These are phyloP conservation scores for Debaryomycetaceae sp. DNA, from an alignment of 1,139 yeast genomes.

Conservation along the genomic window DNA sequence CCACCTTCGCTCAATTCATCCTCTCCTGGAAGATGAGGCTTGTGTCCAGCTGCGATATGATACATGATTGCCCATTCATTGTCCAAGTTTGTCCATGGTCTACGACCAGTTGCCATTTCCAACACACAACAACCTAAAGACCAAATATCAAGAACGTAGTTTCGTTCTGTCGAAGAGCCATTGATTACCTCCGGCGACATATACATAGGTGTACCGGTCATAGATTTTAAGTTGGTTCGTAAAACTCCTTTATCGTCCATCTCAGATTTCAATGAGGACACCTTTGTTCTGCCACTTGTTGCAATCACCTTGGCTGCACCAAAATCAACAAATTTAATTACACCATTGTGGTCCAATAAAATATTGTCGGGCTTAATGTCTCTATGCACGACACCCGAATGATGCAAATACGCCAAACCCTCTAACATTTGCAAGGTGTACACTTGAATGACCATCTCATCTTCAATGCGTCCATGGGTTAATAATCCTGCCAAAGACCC, in stretches of 20 bases:
- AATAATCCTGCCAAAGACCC: constrained; percentile 85
- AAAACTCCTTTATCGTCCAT: constrained; percentile 11
- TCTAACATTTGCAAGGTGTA: constrained; percentile 91
- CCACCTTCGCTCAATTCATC: constrained; percentile 81
- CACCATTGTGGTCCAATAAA: constrained; percentile 85
- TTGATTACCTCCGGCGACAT: constrained; percentile 98
- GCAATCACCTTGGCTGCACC: constrained; percentile 98
- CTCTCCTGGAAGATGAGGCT: constrained; percentile 76
- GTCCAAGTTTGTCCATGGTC: constrained; percentile 90
- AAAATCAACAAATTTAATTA: constrained; percentile 91
- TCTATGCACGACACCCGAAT: constrained; percentile 93
- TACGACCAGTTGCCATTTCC: constrained; percentile 79
- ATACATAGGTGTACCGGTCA: constrained; percentile 98
- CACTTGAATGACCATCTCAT: constrained; percentile 87
- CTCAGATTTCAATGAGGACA: constrained; percentile 8
- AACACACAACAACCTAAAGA: constrained; percentile 78
- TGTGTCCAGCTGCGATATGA: constrained; percentile 93
- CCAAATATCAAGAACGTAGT: constrained; percentile 82
- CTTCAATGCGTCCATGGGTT: constrained; percentile 88
- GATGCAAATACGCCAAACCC: constrained; percentile 92
- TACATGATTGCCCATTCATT: constrained; percentile 99
- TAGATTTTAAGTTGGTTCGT: constrained; percentile 38
- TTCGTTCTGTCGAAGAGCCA: constrained; percentile 62
- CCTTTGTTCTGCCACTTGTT: constrained; percentile 52
- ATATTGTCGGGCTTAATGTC: constrained; percentile 97